phyloP scores from a whole-genome alignment of 352 stramenopile genomes.

The Pythium apleroticum region DNA sequence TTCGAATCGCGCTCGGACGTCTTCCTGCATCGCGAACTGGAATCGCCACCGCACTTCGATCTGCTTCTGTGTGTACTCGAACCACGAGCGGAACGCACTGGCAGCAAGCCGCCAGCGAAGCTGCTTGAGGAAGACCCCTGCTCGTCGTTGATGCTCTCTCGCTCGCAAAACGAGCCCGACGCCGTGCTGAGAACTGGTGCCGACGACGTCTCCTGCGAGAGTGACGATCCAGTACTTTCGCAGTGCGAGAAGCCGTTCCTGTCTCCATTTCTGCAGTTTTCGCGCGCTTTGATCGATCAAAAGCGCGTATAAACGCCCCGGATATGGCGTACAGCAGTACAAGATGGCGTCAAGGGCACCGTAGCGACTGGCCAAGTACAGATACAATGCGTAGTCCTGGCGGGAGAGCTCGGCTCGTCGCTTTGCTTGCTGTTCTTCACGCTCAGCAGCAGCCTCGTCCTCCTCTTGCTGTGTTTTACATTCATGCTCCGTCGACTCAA shows the following conservation, averaged over 20 bases:
- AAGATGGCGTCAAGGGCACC: constrained; percentile 28
- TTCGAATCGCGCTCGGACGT: constrained; percentile 19
- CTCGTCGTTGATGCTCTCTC: constrained; percentile 11
- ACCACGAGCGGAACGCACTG: constrained; percentile 24
- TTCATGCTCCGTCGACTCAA: neutral
- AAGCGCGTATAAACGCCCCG: constrained; percentile 30
- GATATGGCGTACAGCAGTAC: constrained; percentile 31
- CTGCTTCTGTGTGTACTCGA: constrained; percentile 22
- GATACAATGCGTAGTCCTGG: constrained; percentile 31
- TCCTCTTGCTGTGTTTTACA: constrained; percentile 1
- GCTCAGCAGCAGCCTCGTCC: neutral
- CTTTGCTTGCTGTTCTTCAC: constrained; percentile 9
- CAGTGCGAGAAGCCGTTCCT: constrained; percentile 18
- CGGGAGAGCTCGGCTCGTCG: neutral
- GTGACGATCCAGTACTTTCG: constrained; percentile 20
- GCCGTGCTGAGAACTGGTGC: neutral
- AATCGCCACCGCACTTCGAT: constrained; percentile 28
- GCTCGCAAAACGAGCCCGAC: constrained; percentile 8
- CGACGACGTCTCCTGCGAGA: neutral
- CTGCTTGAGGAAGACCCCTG: constrained; percentile 15
- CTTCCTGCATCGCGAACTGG: constrained; percentile 17
- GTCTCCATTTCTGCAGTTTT: constrained; percentile 28
- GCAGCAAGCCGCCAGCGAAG: constrained; percentile 13
- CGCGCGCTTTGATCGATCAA: constrained; percentile 21
- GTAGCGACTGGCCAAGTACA: constrained; percentile 28